Evolutionary conservation across 352 stramenopile species (phyloP), one percentile per base, ranked within the genome.

Genomic region (Elongisporangium senticosum): DNA sequence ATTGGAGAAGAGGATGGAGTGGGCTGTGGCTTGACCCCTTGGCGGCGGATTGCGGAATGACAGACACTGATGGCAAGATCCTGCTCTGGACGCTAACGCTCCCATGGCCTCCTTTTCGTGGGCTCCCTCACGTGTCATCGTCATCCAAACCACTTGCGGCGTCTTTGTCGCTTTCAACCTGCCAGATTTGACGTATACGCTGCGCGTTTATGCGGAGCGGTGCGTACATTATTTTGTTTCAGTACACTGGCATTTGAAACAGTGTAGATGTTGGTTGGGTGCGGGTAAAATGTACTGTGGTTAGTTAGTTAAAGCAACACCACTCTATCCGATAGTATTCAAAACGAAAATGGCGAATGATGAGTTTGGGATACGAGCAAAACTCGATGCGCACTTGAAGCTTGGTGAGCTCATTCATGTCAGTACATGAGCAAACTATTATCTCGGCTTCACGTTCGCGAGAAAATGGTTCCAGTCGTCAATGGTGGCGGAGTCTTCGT

Each of bases 381-480:
- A 43, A 26, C 33, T 14, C 33, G 11, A 43, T 43, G 33, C 26
- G 26, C 33, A 43, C 33, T 43, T 43, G 33, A 43, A 43, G 33
- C 33, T 43, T 43, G 33, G 8, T 43, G 33, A 43, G 33, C 17
- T 43, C 33, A 43, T 43, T 43, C 33, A 43, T 43, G 33, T 43
- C 33, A 43, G 33, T 43, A 43, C 33, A 43, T 43, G 33, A 43
- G 33, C 8, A 43, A 17, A 10, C 33, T 43, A 28, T 19, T 53
- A 39, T 19, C 33, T 26, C 21, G 56, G 56, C 4, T 24, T 54
- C 22, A 75, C 62, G 4, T 40, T 65, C 3, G 23, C 23, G 19
- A 80, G 55, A 40, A 80, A 80, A 0, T 48, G 55, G 43, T 75
- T 77, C 68, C 72, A 80, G 26, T 80, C 68, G 23, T 75, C 49